Percentiles rank a stretch among this genome's conserved stretches.
These are phyloP conservation scores for Pascua sp. DNA, from an alignment of 1,284 basidiomycete genomes.

Conservation along the genomic window DNA sequence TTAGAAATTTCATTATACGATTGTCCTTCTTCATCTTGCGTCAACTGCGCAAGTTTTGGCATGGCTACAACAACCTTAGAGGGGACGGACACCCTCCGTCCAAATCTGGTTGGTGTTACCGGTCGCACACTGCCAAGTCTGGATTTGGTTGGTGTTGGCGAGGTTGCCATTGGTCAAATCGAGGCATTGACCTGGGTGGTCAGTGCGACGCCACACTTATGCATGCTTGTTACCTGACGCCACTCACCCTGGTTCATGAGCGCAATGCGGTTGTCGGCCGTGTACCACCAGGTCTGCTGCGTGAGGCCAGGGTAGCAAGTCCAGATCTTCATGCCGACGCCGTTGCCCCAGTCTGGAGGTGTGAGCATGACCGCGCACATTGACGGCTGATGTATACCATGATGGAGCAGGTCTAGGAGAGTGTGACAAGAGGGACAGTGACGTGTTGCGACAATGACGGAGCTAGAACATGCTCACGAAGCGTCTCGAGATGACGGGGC, in stretches of 20 bases:
- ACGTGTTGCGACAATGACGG: too few species aligned
- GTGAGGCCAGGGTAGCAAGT: constrained; percentile 10
- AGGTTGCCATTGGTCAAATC: constrained; percentile 11
- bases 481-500: too few species aligned
- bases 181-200: constrained; percentile 7
- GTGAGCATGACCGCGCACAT: neutral
- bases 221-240: neutral
- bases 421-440: too few species aligned
- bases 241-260: neutral
- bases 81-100: neutral
- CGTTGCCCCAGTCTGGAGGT: constrained; percentile 1
- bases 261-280: constrained; percentile 7
- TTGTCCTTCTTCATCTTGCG: too few species aligned
- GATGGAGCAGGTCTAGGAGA: too few species aligned
- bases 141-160: constrained; percentile 22
- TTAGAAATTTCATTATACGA: too few species aligned
- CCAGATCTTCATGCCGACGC: constrained; percentile 20
- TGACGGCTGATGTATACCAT: too few species aligned
- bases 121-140: constrained; percentile 25
- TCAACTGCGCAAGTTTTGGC: too few species aligned
- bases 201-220: too few species aligned
- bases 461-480: too few species aligned
- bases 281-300: constrained; percentile 21
- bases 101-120: constrained; percentile 24
- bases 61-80: too few species aligned